A percentile compares a stretch with the other conserved stretches of the same genome.
These are phyloP conservation scores for Chlorella sp. DNA, from an alignment of 139 green algal genomes.

Conservation along the genomic window DNA sequence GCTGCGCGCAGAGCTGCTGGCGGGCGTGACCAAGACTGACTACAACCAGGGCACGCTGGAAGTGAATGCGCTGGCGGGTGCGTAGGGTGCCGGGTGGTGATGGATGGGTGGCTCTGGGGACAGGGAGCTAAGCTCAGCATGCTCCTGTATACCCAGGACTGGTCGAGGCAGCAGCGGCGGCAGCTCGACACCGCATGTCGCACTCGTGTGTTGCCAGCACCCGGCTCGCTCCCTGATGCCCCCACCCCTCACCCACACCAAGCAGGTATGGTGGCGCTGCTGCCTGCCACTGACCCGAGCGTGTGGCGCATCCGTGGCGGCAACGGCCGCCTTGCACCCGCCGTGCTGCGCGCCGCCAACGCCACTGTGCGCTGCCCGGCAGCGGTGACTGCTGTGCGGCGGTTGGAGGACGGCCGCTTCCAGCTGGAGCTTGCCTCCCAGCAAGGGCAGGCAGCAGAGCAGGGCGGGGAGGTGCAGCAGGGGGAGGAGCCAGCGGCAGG, in stretches of 20 bases:
- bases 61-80: slow-evolving; percentile 72
- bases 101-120: not conserved
- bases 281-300: slow-evolving; percentile 50
- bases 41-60: slow-evolving; percentile 74
- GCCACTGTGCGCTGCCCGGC: slow-evolving; percentile 14
- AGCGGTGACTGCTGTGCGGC: not conserved
- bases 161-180: no score
- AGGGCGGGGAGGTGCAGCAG: not conserved
- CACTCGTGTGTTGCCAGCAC: not conserved
- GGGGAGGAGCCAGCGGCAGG: not conserved
- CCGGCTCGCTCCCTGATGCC: not conserved
- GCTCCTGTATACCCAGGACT: no score
- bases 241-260: not conserved
- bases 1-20: slow-evolving; percentile 61
- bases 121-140: not conserved
- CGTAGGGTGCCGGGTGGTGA: not conserved
- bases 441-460: not conserved
- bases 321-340: slow-evolving; percentile 55
- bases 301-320: slow-evolving; percentile 58
- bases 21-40: slow-evolving; percentile 62
- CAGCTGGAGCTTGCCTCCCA: not conserved
- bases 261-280: slow-evolving; percentile 68
- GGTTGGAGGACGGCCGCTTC: slow-evolving; percentile 6
- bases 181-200: no score
- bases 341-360: slow-evolving; percentile 38